Percentiles rank a stretch among this genome's conserved stretches.
Evolutionary conservation across 768 basidiomycete species (phyloP).

Genomic region (Boletus edulis): DNA sequence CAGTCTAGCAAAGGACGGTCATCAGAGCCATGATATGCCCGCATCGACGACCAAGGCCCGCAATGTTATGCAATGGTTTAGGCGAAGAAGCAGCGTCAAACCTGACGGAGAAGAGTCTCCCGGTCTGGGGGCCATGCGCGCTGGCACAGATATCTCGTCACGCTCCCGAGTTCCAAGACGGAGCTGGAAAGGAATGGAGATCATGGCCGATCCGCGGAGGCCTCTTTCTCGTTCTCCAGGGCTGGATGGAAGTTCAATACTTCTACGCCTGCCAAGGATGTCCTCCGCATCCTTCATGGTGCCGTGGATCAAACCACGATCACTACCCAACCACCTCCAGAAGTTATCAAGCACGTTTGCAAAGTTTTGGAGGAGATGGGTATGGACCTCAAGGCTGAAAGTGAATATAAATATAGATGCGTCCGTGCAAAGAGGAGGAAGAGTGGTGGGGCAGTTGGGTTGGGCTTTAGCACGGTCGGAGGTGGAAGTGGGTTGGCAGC

Average conservation of each 20-base stretch:
- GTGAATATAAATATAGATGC: conserved; percentile 89
- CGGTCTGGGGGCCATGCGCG: conserved; percentile 8
- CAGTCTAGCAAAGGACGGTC: conserved; percentile 26
- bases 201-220: conserved; percentile 25
- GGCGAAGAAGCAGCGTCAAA: conserved; percentile 58
- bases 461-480: conserved; percentile 41
- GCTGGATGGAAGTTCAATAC: conserved; percentile 33
- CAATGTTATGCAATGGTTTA: conserved; percentile 99
- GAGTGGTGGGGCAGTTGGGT: conserved; percentile 41
- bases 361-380: conserved; percentile 86
- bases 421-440: conserved; percentile 75
- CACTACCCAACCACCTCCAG: conserved; percentile 78
- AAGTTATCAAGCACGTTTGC: conserved; percentile 85
- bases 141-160: conserved; percentile 25
- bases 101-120: conserved; percentile 26
- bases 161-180: conserved; percentile 26
- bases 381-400: conserved; percentile 82
- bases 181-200: conserved; percentile 21
- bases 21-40: conserved; percentile 41
- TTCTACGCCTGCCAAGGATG: conserved; percentile 39
- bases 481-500: conserved; percentile 57
- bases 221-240: conserved; percentile 39
- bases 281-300: conserved; percentile 83
- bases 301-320: conserved; percentile 89
- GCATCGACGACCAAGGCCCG: conserved; percentile 86